Percentiles rank a stretch among this genome's conserved stretches.
Conservation (phyloP, 2,329 filamentous ascomycete genomes). For the Aspergillus texensis region DNA sequence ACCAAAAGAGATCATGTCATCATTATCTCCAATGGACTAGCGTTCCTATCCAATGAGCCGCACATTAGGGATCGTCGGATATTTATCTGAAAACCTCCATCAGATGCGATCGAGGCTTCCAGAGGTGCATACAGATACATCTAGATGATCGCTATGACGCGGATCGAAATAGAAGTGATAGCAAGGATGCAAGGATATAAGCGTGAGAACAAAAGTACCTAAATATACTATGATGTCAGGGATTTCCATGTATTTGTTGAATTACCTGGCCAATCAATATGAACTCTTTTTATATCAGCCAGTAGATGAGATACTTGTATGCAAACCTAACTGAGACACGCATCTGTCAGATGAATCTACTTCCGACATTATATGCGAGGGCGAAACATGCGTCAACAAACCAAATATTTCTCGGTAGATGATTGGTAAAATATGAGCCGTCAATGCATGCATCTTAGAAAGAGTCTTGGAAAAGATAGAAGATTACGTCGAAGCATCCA, state of each 20-base stretch:
- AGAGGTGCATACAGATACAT: not conserved
- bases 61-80: too few species aligned
- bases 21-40: not conserved
- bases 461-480: too few species aligned
- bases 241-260: not conserved
- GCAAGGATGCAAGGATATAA: not conserved
- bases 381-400: not conserved
- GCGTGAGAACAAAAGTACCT: not conserved
- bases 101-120: not conserved
- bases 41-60: not conserved
- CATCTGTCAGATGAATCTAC: not conserved
- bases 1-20: not conserved
- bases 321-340: not conserved
- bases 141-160: not conserved
- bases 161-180: too few species aligned
- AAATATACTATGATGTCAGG: not conserved
- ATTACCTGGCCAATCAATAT: not conserved
- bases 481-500: too few species aligned
- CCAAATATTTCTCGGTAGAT: not conserved
- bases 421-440: not conserved
- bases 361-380: not conserved
- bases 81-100: not conserved
- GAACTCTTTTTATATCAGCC: not conserved
- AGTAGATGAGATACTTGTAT: not conserved
- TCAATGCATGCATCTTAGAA: too few species aligned